Percentiles rank a stretch among this genome's conserved stretches.
These are phyloP conservation scores for Aureobasidium leucospermi DNA, from an alignment of 2,329 filamentous ascomycete genomes.

Conservation along the genomic window DNA sequence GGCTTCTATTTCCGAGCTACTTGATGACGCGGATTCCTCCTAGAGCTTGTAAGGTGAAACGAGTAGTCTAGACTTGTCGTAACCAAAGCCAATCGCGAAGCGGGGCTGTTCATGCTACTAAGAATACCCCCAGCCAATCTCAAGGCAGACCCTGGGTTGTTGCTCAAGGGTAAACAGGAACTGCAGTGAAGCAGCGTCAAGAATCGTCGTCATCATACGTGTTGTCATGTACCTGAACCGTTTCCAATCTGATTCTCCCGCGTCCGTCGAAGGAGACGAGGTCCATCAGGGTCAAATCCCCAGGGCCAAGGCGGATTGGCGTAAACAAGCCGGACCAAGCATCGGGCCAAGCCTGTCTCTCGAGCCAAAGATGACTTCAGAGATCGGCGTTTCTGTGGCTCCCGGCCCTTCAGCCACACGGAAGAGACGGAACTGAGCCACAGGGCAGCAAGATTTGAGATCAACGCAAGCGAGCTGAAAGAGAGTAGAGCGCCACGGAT, in stretches of 20 bases:
- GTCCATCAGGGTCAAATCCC: not conserved
- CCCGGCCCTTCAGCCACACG: not conserved
- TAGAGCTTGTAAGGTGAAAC: conserved; percentile 3
- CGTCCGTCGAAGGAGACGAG: not conserved
- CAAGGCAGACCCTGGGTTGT: not conserved
- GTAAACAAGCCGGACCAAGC: not conserved
- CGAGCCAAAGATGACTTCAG: not conserved
- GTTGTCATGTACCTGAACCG: not conserved
- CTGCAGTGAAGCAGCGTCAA: not conserved
- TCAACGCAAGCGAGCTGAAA: not conserved
- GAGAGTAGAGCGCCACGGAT: not conserved
- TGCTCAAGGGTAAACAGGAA: not conserved
- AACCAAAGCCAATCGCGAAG: not conserved
- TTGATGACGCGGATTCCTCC: conserved; percentile 7
- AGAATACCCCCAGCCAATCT: conserved; percentile 1
- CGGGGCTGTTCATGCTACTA: not conserved
- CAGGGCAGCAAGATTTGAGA: not conserved
- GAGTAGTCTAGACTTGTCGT: not conserved
- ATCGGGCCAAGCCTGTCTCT: not conserved
- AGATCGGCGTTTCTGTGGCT: not conserved
- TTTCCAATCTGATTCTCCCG: not conserved
- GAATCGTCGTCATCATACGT: not conserved
- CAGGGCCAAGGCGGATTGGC: not conserved
- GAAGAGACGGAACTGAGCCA: not conserved
- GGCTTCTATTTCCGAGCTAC: not conserved